Base-by-base conservation (phyloP, 805 yeast genomes). In the Lachancea thermotolerans region DNA sequence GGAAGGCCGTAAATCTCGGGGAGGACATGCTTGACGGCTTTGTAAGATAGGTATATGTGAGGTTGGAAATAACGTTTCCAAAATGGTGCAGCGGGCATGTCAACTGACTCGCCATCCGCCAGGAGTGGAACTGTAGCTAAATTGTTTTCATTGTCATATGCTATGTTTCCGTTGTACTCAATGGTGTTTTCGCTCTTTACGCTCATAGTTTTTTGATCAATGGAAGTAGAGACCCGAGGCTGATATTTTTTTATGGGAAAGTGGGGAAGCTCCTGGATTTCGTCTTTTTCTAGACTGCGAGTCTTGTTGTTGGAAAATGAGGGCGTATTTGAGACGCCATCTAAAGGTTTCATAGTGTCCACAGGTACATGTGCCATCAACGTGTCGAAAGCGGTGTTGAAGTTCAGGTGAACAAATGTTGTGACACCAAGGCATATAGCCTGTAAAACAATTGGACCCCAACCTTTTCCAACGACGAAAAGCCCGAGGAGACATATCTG, bases 391-490 rank as follows among this genome's bases (percentile, higher is more conserved):
- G 96, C 87, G 8, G 59, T 49, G 50, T 73, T 77, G 59, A 91
- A 64, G 50, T 78, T 75, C 28, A 78, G 14, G 57, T 91, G 96
- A 47, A 77, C 72, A 59, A 86, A 82, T 3, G 75, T 75, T 0
- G 97, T 87, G 52, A 74, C 64, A 8, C 74, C 76, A 11, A 87
- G 56, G 35, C 83, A 71, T 42, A 90, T 71, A 1, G 79, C 81
- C 62, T 85, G 86, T 44, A 91, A 66, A 2, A 82, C 85, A 51
- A 89, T 74, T 32, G 96, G 95, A 37, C 96, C 98, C 96, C 96
- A 91, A 35, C 95, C 84, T 71, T 87, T 87, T 49, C 95, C 89
- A 45, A 91, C 95, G 14, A 79, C 85, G 61, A 88, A 90, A 45
- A 93, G 65, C 45, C 96, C 97, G 44, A 93, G 62, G 51, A 93